These are phyloP conservation scores for Podaxis sp. DNA, from an alignment of 768 basidiomycete species.

Conservation along the genomic window DNA sequence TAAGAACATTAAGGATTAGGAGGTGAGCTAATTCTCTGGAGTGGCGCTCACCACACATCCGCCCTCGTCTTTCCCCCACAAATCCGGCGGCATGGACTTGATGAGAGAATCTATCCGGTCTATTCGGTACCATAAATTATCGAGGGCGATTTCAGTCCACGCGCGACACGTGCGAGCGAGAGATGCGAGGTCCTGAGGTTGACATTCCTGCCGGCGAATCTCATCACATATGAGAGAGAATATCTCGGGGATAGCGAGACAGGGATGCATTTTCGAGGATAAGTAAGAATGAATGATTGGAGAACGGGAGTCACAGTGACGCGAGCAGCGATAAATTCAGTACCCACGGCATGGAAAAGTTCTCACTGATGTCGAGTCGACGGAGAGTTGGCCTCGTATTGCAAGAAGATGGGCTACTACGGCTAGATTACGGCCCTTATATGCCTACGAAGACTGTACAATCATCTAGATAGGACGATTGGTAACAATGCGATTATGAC, in stretches of 20 bases:
- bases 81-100: neutral
- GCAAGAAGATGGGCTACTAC: no score
- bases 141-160: neutral
- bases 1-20: neutral
- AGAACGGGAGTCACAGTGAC: no score
- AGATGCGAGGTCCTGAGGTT: neutral
- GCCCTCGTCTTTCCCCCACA: neutral
- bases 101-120: neutral
- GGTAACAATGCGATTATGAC: no score
- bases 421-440: no score
- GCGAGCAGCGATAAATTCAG: no score
- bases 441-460: no score
- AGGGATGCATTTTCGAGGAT: neutral
- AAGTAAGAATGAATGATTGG: no score
- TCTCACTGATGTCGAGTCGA: no score
- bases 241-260: neutral
- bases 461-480: no score
- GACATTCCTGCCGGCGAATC: neutral
- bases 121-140: neutral
- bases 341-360: no score
- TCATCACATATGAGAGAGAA: neutral
- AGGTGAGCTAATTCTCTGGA: neutral
- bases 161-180: neutral
- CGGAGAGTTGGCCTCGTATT: no score
- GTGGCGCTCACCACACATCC: neutral